These are phyloP conservation scores for Trichoderma asperellum DNA, from an alignment of 2,329 filamentous ascomycete species.

Conservation along the genomic window DNA sequence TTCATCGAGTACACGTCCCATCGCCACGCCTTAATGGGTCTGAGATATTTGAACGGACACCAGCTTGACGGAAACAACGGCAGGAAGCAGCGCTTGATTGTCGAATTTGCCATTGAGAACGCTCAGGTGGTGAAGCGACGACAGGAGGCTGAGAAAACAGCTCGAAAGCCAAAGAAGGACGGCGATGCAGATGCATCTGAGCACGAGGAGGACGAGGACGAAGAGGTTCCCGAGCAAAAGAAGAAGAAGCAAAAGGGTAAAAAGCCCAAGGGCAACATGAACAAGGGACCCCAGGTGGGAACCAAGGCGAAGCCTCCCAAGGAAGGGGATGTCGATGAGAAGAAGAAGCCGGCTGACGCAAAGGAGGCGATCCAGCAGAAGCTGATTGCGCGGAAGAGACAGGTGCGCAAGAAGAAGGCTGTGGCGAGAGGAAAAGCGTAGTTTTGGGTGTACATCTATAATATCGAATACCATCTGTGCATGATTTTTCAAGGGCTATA, in stretches of 20 bases:
- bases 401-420: conserved; percentile 72
- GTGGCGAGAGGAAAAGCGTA: conserved; percentile 42
- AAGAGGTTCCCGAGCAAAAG: conserved; percentile 38
- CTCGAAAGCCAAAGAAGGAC: conserved; percentile 35
- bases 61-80: conserved; percentile 64
- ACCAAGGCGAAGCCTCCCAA: conserved; percentile 36
- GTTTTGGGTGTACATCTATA: background rate
- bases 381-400: conserved; percentile 84
- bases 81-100: conserved; percentile 86
- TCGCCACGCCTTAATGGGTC: conserved; percentile 89
- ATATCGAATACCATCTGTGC: conserved; percentile 2
- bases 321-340: conserved; percentile 34
- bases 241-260: conserved; percentile 32
- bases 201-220: conserved; percentile 28
- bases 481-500: conserved; percentile 9
- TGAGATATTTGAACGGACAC: conserved; percentile 89
- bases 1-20: conserved; percentile 97
- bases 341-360: conserved; percentile 42
- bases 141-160: conserved; percentile 43
- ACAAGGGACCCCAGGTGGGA: conserved; percentile 33
- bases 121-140: conserved; percentile 89
- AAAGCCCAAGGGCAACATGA: conserved; percentile 24
- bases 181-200: background rate
- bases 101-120: conserved; percentile 98
- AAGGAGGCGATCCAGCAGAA: conserved; percentile 61